A percentile compares a stretch with the other conserved stretches of the same genome.
These are phyloP conservation scores for Sambucus nigra DNA, from an alignment of 129 eudicot species.

Conservation along the genomic window DNA sequence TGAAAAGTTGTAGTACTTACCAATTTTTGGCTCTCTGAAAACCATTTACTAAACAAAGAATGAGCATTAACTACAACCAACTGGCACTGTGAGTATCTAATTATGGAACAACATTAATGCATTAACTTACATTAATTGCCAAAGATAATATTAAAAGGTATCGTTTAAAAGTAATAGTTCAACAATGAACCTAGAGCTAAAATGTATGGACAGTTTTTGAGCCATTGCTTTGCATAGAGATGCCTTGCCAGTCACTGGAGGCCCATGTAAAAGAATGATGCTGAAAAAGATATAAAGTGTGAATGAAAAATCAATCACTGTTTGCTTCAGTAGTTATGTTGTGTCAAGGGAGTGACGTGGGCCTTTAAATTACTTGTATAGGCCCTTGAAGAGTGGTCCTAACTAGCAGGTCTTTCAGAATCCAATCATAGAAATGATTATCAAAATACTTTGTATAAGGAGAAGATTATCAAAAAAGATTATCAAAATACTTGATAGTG, in stretches of 20 bases:
- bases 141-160: background rate
- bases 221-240: conserved; percentile 97
- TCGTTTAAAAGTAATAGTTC: conserved; percentile 1
- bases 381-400: too few species aligned
- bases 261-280: conserved; percentile 94
- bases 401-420: too few species aligned
- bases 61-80: conserved; percentile 94
- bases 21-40: conserved; percentile 97
- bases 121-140: conserved; percentile 5
- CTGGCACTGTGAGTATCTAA: conserved; percentile 84
- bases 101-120: conserved; percentile 5
- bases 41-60: conserved; percentile 97
- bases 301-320: background rate
- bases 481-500: too few species aligned
- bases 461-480: too few species aligned
- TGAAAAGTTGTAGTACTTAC: conserved; percentile 29
- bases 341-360: background rate
- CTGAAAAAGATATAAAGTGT: conserved; percentile 31
- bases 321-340: background rate
- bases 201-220: conserved; percentile 88
- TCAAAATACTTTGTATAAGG: too few species aligned
- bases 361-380: too few species aligned
- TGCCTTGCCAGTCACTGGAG: conserved; percentile 98
- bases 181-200: conserved; percentile 63
- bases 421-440: too few species aligned